Percentiles rank a stretch among this genome's conserved stretches.
phyloP scores from a whole-genome alignment of 2,329 filamentous ascomycete species.

The Pseudopyrenochaeta lycopersici region DNA sequence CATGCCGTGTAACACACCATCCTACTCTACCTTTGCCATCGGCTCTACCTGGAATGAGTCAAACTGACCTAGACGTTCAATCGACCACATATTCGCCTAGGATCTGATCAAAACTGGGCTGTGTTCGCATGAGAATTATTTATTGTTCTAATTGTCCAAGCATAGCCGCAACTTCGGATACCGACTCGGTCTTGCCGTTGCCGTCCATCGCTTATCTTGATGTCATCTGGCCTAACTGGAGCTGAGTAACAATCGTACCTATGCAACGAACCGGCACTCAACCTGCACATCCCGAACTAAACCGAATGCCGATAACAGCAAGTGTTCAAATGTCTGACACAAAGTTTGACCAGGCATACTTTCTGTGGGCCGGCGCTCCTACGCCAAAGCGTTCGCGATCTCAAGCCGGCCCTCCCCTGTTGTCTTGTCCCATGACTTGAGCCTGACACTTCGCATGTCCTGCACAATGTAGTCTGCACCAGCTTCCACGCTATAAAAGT shows the following conservation, averaged over 20 bases:
- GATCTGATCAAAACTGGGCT: constrained; percentile 24
- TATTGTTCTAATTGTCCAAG: constrained; percentile 3
- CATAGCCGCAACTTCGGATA: constrained; percentile 19
- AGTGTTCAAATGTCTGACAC: neutral
- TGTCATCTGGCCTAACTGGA: constrained; percentile 19
- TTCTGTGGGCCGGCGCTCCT: constrained; percentile 15
- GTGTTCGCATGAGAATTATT: constrained; percentile 18
- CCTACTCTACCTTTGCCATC: neutral
- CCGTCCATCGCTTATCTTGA: constrained; percentile 17
- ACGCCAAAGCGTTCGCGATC: constrained; percentile 68
- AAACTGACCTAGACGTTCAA: constrained; percentile 9
- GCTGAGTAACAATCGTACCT: constrained; percentile 16
- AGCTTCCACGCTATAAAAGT: constrained; percentile 60
- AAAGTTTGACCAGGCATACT: constrained; percentile 1
- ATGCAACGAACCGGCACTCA: constrained; percentile 1
- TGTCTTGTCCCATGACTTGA: constrained; percentile 64
- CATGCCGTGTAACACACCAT: constrained; percentile 10
- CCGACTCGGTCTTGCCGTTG: constrained; percentile 27
- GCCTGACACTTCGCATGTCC: constrained; percentile 77
- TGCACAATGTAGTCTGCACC: constrained; percentile 88
- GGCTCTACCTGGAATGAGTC: neutral
- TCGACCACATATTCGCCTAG: constrained; percentile 11
- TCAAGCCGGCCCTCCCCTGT: constrained; percentile 72
- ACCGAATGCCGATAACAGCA: constrained; percentile 2
- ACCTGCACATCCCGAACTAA: constrained; percentile 5